Evolutionary conservation across 306 rosid genomes (phyloP).

Genomic region (Pyrus betulifolia): DNA sequence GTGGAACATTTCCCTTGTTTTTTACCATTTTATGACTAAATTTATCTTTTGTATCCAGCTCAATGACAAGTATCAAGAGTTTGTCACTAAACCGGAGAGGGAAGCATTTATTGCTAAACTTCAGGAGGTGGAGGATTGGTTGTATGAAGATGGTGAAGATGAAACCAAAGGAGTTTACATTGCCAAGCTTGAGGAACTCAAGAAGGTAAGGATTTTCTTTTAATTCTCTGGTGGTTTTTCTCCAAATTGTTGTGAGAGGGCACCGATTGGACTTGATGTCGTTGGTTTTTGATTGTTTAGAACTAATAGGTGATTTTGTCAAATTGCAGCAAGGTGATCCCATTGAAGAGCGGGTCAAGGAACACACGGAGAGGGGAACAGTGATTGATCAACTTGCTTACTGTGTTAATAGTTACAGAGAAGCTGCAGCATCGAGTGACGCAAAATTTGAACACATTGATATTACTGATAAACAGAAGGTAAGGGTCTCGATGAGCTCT

Average conservation of each 20-base stretch:
- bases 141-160: conserved; percentile 91
- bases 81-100: conserved; percentile 63
- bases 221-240: not conserved
- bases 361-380: conserved; percentile 58
- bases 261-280: not conserved
- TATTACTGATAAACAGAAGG: conserved; percentile 71
- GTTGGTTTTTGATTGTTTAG: conserved; percentile 9
- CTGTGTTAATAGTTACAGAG: conserved; percentile 69
- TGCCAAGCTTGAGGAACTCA: conserved; percentile 88
- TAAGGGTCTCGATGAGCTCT: not conserved
- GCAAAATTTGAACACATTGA: conserved; percentile 87
- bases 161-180: conserved; percentile 90
- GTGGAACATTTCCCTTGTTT: not conserved
- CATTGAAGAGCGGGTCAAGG: conserved; percentile 72
- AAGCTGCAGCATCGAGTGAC: conserved; percentile 65
- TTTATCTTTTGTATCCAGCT: conserved; percentile 38
- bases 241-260: not conserved
- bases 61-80: conserved; percentile 65
- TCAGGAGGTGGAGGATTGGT: conserved; percentile 89
- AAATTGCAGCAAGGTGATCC: conserved; percentile 87
- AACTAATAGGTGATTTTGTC: not conserved
- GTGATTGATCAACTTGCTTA: conserved; percentile 50
- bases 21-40: not conserved
- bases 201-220: conserved; percentile 39
- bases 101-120: conserved; percentile 59